A percentile compares a stretch with the other conserved stretches of the same genome.
Evolutionary conservation across 495 filamentous ascomycete genomes (phyloP).

Genomic region (Trypethelium eluteriae): DNA sequence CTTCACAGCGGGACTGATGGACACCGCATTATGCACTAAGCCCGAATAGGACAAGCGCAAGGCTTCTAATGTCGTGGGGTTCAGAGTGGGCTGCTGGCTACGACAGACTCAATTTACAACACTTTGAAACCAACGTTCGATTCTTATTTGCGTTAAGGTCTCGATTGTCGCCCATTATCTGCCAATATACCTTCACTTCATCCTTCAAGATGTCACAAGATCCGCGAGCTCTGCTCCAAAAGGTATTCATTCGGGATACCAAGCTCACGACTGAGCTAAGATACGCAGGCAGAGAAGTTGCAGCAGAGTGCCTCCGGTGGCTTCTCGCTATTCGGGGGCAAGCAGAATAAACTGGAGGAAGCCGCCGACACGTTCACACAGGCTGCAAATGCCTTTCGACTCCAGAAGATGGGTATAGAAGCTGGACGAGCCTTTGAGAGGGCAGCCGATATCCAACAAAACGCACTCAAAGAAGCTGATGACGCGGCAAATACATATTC

Average conservation of each 20-base stretch:
- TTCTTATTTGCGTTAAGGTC: too few relatives aligned
- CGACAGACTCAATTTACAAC: too few relatives aligned
- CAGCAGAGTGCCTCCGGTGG: slow-evolving; percentile 22
- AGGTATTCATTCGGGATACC: slow-evolving; percentile 20
- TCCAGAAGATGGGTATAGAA: slow-evolving; percentile 42
- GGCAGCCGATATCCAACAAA: slow-evolving; percentile 64
- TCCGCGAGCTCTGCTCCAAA: slow-evolving; percentile 30
- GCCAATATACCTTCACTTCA: background rate
- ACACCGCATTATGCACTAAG: too few relatives aligned
- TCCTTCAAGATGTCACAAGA: slow-evolving; percentile 29
- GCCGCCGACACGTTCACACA: slow-evolving; percentile 33
- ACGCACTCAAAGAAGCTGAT: slow-evolving; percentile 76
- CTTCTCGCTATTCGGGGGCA: slow-evolving; percentile 31
- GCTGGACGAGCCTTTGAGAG: slow-evolving; percentile 73
- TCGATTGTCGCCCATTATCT: background rate
- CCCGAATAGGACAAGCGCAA: too few relatives aligned
- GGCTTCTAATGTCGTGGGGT: too few relatives aligned
- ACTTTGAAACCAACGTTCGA: too few relatives aligned
- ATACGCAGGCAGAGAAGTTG: slow-evolving; percentile 29
- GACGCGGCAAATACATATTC: slow-evolving; percentile 74
- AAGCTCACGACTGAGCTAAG: background rate
- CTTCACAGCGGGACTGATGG: too few relatives aligned
- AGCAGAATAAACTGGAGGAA: slow-evolving; percentile 26
- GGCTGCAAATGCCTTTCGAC: slow-evolving; percentile 32
- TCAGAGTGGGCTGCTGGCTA: too few relatives aligned